Evolutionary conservation across 2,329 filamentous ascomycete species (phyloP), one percentile per base, ranked within the genome.

Genomic region (Ceratocystis eucalypticola): DNA sequence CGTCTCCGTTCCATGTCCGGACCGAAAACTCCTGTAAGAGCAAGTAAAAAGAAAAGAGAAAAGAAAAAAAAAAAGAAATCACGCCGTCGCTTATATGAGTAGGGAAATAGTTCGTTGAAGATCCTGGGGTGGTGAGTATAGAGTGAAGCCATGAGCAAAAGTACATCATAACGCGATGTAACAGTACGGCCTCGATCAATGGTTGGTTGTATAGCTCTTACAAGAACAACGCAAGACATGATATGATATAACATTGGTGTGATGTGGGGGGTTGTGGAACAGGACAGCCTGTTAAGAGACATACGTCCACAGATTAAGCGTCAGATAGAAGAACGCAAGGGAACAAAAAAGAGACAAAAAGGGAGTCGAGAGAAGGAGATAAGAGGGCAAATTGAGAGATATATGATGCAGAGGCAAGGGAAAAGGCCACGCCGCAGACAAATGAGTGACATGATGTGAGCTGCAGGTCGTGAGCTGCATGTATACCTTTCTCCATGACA

Each of bases 41-140:
- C 28, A 57, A 33, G 25, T 12, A 30, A 15, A 57, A 12, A 33
- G 4, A 30, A 57, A n/a, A 57, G 28, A 30, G 28, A 57, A 17
- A 12, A 57, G 4, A 5, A 33, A 57, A 33, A 28, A 22, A 28
- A 30, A 22, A 20, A 17, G 7, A 17, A 33, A 57, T 57, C 53
- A 57, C 30, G 53, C 53, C 53, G 53, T 57, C 53, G 53, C 53
- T 57, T 57, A 28, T 33, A 33, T 57, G 10, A 57, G 28, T 22
- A 33, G 53, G 53, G 53, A 25, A 57, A 57, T 57, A 28, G 53
- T 57, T 57, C 53, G 53, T 57, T 57, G 53, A 57, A 57, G 53
- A 57, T 57, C 53, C 53, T 57, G 22, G 53, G 53, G 53, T 57
- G 30, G 53, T 57, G 53, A 57, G 53, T 57, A 57, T 50, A 33